phyloP scores from a whole-genome alignment of 2,329 filamentous ascomycete genomes.

The Neophaeococcomyces aloes region DNA sequence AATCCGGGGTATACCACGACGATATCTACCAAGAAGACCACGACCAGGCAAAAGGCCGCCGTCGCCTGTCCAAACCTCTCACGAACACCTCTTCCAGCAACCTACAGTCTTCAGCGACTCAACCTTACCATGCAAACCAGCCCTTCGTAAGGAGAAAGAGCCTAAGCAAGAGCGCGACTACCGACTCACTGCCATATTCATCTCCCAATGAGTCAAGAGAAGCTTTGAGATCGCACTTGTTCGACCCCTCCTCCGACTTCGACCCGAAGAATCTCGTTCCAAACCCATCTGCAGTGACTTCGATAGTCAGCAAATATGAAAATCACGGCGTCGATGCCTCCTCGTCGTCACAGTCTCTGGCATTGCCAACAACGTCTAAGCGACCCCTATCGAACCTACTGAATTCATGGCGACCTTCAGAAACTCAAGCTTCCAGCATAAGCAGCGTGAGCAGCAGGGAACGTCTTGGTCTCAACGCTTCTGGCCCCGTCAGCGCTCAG shows the following conservation, averaged over 20 bases:
- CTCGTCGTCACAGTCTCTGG: conserved; percentile 8
- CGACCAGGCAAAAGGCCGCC: conserved; percentile 15
- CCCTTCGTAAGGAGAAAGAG: conserved; percentile 9
- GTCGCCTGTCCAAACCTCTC: conserved; percentile 20
- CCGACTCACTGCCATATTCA: background rate
- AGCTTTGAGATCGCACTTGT: conserved; percentile 3
- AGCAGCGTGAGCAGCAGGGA: conserved; percentile 10
- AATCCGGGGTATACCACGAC: conserved; percentile 7
- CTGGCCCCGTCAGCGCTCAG: conserved; percentile 9
- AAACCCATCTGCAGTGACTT: conserved; percentile 10
- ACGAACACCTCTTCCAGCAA: conserved; percentile 16
- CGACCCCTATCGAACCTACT: conserved; percentile 11
- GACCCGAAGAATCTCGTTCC: background rate
- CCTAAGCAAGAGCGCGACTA: conserved; percentile 5
- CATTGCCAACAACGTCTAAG: conserved; percentile 13
- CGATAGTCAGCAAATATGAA: conserved; percentile 16
- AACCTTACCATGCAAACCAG: background rate
- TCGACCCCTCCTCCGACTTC: background rate
- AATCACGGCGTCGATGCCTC: conserved; percentile 3
- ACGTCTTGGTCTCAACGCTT: conserved; percentile 1
- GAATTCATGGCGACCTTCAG: conserved; percentile 9
- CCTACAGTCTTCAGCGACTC: conserved; percentile 1
- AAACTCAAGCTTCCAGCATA: conserved; percentile 8
- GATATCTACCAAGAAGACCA: conserved; percentile 9
- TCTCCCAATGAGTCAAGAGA: conserved; percentile 6